phyloP scores from a whole-genome alignment of 306 rosid species.

The Gillenia trifoliata region DNA sequence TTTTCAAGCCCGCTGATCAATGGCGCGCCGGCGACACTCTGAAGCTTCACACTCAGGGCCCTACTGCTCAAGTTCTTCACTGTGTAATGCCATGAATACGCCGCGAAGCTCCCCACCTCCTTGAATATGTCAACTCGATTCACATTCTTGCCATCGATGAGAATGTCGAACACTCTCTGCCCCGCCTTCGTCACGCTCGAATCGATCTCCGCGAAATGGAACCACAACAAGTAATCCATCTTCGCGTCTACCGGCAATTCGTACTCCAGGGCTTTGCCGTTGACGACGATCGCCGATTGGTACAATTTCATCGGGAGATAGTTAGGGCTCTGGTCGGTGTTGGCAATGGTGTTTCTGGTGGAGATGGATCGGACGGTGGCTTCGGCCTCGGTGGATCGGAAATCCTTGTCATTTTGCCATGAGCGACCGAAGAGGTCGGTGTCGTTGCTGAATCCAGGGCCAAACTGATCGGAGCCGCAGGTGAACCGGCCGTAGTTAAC shows the following conservation, averaged over 20 bases:
- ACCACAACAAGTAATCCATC: slow-evolving; percentile 80
- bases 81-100: slow-evolving; percentile 65
- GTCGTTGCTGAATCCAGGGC: slow-evolving; percentile 78
- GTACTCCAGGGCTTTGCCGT: slow-evolving; percentile 48
- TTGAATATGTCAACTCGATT: slow-evolving; percentile 63
- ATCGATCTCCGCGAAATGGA: slow-evolving; percentile 88
- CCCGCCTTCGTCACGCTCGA: slow-evolving; percentile 49
- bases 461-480: slow-evolving; percentile 80
- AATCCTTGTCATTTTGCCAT: slow-evolving; percentile 64
- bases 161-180: slow-evolving; percentile 74
- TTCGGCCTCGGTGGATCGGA: slow-evolving; percentile 9
- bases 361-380: slow-evolving; percentile 18
- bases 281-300: slow-evolving; percentile 47
- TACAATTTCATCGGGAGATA: slow-evolving; percentile 72
- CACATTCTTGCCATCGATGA: slow-evolving; percentile 52
- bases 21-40: slow-evolving; percentile 56
- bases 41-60: slow-evolving; percentile 55
- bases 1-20: slow-evolving; percentile 77
- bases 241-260: slow-evolving; percentile 72
- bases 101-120: slow-evolving; percentile 63
- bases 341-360: slow-evolving; percentile 37
- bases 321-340: slow-evolving; percentile 59
- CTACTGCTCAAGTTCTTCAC: slow-evolving; percentile 71
- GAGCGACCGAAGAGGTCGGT: slow-evolving; percentile 72
- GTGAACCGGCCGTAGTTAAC: slow-evolving; percentile 79